phyloP scores from a whole-genome alignment of 345 rosid genomes.

The Cardamine occulta region DNA sequence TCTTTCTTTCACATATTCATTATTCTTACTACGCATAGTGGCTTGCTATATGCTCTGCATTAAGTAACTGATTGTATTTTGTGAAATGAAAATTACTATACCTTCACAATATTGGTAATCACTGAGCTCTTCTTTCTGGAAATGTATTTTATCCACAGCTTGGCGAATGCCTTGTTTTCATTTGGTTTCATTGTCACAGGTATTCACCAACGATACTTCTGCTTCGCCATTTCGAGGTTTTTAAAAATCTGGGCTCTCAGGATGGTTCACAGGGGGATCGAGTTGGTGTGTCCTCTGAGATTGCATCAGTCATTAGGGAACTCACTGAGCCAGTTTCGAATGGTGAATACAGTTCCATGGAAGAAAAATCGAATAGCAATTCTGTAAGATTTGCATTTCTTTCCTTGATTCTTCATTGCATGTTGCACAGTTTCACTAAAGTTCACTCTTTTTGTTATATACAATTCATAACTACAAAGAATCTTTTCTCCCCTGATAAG shows the following conservation, averaged over 20 bases:
- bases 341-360: constrained; percentile 52
- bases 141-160: constrained; percentile 19
- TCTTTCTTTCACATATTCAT: not conserved
- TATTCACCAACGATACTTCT: constrained; percentile 84
- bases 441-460: not conserved
- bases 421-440: constrained; percentile 27
- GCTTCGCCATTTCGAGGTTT: constrained; percentile 89
- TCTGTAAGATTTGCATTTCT: constrained; percentile 56
- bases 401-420: constrained; percentile 17
- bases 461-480: not conserved
- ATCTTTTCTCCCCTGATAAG: not conserved
- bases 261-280: constrained; percentile 79
- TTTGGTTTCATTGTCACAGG: constrained; percentile 50
- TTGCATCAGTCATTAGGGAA: constrained; percentile 85
- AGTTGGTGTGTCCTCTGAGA: constrained; percentile 75
- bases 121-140: constrained; percentile 6
- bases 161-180: constrained; percentile 22
- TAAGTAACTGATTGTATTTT: constrained; percentile 8
- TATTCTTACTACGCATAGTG: not conserved
- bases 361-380: constrained; percentile 52
- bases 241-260: constrained; percentile 66
- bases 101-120: constrained; percentile 2
- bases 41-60: constrained; percentile 13
- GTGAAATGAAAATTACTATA: constrained; percentile 16
- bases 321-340: constrained; percentile 68